Base-by-base conservation (phyloP, 495 filamentous ascomycete species). In the Aspergillus mulundensis region DNA sequence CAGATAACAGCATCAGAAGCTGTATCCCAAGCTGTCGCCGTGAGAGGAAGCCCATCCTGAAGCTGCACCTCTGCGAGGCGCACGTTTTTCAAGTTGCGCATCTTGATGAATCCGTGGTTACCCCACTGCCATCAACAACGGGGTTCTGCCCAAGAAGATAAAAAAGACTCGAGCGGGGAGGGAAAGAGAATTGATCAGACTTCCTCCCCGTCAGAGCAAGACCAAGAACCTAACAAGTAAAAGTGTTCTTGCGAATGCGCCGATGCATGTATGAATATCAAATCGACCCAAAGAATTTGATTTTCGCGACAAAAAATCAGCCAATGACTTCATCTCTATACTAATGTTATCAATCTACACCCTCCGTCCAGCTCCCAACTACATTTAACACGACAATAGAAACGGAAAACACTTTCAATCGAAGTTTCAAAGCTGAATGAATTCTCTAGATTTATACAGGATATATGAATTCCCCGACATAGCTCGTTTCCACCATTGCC, bases 41-140 rank as follows among this genome's bases (percentile, higher is more conserved):
- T 87, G 58, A 92, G 73, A 59, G 78, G 77, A 36, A 82, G 72
- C 28, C 78, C 77, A 45, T 75, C 73, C 66, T 70, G 77, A 66
- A 74, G 72, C 61, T 71, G 70, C 69, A 81, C 79, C 81, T 73
- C 76, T 51, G 73, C 79, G 72, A 75, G 84, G 80, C 73, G 82
- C 64, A 89, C 81, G 71, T 82, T 90, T 70, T 81, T 85, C 51
- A 91, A 74, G 70, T 94, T 94, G 64, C 89, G 85, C 89, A 94
- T 94, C 56, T 69, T 20, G 20, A 23, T 54, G 51, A 44, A 54
- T 57, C 56, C 40, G 60, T 63, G 14, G 45, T 65, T 75, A 73
- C 72, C 73, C 72, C 74, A 68, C 67, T 57, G 60, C 73, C 72
- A 75, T 74, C 50, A 58, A 70, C 46, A 52, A 25, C 36, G 42